A percentile compares a stretch with the other conserved stretches of the same genome.
Evolutionary conservation across 345 rosid genomes (phyloP).

Genomic region (Hypericum androsaemum): DNA sequence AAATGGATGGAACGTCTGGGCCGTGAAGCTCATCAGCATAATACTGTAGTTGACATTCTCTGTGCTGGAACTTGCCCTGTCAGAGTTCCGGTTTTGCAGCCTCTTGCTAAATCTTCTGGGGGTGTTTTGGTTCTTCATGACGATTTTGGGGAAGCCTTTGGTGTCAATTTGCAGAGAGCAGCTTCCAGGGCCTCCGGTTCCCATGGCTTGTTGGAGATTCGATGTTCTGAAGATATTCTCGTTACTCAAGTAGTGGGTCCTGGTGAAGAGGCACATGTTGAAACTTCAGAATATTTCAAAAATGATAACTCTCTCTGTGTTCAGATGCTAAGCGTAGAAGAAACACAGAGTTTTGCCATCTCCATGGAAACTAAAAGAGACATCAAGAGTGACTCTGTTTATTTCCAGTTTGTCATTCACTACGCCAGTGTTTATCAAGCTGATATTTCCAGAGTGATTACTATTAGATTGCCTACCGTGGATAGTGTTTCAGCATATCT

Average conservation of each 20-base stretch:
- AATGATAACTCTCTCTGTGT: conserved; percentile 53
- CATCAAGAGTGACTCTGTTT: conserved; percentile 56
- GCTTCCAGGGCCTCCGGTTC: conserved; percentile 77
- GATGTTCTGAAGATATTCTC: conserved; percentile 87
- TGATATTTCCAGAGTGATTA: conserved; percentile 74
- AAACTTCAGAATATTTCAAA: conserved; percentile 62
- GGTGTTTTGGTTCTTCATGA: conserved; percentile 95
- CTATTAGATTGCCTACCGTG: conserved; percentile 69
- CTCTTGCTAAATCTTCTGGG: conserved; percentile 89
- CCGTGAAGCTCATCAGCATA: conserved; percentile 57
- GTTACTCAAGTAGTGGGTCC: conserved; percentile 94
- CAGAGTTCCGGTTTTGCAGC: conserved; percentile 78
- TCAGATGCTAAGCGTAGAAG: conserved; percentile 87
- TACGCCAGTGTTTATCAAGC: conserved; percentile 80
- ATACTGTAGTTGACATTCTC: conserved; percentile 78
- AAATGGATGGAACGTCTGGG: conserved; percentile 89
- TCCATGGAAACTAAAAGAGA: conserved; percentile 83
- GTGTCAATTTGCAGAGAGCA: conserved; percentile 93
- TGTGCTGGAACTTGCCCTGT: conserved; percentile 99
- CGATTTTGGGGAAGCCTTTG: conserved; percentile 98
- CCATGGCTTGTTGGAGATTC: conserved; percentile 78
- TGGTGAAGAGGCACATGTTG: conserved; percentile 85
- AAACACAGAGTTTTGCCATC: conserved; percentile 81
- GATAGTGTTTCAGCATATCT: conserved; percentile 83
- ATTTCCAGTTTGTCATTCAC: conserved; percentile 75